These are phyloP conservation scores for Closterium sp. DNA, from an alignment of 139 green algal species.

Conservation along the genomic window DNA sequence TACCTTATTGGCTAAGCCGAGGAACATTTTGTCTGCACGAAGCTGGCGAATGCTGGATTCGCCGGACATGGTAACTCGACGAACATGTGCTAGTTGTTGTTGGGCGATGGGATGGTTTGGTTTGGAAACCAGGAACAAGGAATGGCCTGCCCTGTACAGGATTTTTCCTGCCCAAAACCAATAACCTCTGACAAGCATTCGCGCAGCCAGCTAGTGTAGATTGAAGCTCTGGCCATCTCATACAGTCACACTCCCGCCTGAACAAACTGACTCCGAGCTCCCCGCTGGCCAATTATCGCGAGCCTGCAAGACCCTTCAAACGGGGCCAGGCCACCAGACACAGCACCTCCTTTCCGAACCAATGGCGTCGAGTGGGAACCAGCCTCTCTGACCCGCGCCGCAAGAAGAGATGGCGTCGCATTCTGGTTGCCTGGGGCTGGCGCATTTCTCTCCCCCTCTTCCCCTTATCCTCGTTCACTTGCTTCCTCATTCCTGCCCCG, in stretches of 20 bases:
- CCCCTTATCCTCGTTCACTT: not conserved
- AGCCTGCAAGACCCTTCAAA: not conserved
- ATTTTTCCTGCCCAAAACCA: too few species aligned
- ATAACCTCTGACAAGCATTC: not conserved
- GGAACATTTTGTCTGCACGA: not conserved
- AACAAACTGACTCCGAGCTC: not conserved
- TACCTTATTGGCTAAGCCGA: not conserved
- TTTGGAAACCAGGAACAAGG: too few species aligned
- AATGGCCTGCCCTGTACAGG: too few species aligned
- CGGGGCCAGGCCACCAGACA: not conserved
- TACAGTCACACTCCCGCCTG: not conserved
- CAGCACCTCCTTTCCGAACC: not conserved
- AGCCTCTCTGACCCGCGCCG: not conserved
- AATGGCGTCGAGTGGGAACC: not conserved
- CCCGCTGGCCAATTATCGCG: not conserved
- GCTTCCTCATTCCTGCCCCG: too few species aligned
- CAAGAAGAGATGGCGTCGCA: not conserved
- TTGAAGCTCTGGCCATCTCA: not conserved
- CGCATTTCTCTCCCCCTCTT: not conserved
- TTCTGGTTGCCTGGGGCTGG: not conserved
- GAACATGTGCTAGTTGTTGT: not conserved
- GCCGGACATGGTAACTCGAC: not conserved
- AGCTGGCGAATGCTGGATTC: not conserved
- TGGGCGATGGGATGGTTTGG: too few species aligned
- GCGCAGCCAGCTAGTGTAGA: not conserved